Conservation (phyloP, 352 stramenopile genomes). For the Pelagophyceae sp. region DNA sequence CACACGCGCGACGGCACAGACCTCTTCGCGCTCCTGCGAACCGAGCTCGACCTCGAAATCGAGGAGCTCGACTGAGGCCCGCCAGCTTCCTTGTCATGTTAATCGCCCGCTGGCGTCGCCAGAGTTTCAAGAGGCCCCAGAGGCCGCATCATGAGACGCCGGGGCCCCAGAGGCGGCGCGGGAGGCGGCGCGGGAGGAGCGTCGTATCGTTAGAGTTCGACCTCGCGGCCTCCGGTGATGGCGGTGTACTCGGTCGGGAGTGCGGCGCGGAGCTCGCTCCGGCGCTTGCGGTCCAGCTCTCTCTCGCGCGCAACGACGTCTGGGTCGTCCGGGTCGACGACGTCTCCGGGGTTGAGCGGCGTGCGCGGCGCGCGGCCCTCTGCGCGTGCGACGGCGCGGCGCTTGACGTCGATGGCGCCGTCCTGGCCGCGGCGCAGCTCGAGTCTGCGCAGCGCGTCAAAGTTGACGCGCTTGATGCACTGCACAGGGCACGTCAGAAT, state of each 20-base stretch:
- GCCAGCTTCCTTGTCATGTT: too few relatives aligned
- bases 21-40: neutral
- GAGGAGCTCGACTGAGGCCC: neutral
- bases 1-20: slow-evolving; percentile 2
- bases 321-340: neutral
- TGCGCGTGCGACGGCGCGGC: neutral
- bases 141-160: too few relatives aligned
- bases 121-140: too few relatives aligned
- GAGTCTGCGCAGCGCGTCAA: slow-evolving; percentile 47
- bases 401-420: slow-evolving; percentile 49
- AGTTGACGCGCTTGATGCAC: slow-evolving; percentile 57
- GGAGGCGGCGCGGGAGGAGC: too few relatives aligned
- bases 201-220: too few relatives aligned
- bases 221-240: too few relatives aligned
- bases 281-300: too few relatives aligned
- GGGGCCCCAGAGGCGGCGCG: too few relatives aligned
- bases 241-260: too few relatives aligned
- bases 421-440: slow-evolving; percentile 45
- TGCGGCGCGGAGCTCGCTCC: too few relatives aligned
- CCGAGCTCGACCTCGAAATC: neutral
- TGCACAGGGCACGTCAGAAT: slow-evolving; percentile 56
- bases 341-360: neutral
- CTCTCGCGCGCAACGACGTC: neutral
- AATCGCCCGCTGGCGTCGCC: too few relatives aligned
- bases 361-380: neutral